A percentile compares a stretch with the other conserved stretches of the same genome.
Conservation (phyloP, 2,329 filamentous ascomycete genomes). For the Penicillium sp. region DNA sequence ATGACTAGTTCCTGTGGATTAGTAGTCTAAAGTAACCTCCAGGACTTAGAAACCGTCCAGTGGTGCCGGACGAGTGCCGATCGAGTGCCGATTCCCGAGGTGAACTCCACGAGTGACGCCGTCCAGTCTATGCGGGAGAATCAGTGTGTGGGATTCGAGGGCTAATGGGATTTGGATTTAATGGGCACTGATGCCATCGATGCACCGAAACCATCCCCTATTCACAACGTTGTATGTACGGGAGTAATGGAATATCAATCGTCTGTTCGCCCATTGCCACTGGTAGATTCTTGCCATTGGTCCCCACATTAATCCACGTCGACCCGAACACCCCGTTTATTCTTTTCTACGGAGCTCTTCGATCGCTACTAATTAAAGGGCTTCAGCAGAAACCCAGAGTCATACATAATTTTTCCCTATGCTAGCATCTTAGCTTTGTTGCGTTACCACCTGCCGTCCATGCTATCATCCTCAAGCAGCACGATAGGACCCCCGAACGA, state of each 20-base stretch:
- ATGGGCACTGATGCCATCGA: neutral
- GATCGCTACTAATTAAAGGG: neutral
- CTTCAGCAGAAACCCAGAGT: neutral
- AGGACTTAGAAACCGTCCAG: neutral
- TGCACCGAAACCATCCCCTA: neutral
- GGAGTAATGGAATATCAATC: neutral
- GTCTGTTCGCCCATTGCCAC: neutral
- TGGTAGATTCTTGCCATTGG: neutral
- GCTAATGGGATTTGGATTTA: neutral
- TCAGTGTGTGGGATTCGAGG: neutral
- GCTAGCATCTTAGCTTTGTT: neutral
- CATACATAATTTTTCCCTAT: neutral
- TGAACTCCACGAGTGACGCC: conserved; percentile 3
- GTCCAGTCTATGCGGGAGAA: neutral
- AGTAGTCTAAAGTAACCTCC: neutral
- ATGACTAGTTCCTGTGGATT: neutral
- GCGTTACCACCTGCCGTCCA: neutral
- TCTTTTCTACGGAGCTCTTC: neutral
- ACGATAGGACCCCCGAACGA: neutral
- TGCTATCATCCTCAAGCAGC: neutral
- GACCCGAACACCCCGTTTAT: neutral
- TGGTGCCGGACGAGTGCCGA: conserved; percentile 6
- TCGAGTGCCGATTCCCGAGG: conserved; percentile 11
- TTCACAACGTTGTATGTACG: neutral
- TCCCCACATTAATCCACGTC: conserved; percentile 6